phyloP scores from a whole-genome alignment of 2,329 filamentous ascomycete species.

The Fusarium dimerum region DNA sequence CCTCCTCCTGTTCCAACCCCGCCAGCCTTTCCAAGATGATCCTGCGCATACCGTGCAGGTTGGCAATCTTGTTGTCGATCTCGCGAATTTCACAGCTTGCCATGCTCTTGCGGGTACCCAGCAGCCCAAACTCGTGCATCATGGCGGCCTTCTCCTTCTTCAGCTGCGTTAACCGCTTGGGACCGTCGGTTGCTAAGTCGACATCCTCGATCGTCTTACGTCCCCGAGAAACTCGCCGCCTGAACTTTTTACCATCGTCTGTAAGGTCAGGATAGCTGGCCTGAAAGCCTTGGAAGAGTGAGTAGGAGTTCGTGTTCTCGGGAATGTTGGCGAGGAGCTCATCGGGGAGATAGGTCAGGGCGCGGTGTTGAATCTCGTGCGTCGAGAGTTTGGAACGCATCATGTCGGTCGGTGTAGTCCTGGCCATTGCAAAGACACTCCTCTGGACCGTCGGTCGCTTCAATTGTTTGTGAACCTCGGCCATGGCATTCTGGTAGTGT shows the following conservation, averaged over 20 bases:
- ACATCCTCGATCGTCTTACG: constrained; percentile 74
- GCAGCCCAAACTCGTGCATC: constrained; percentile 86
- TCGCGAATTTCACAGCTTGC: constrained; percentile 93
- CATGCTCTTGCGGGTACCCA: constrained; percentile 95
- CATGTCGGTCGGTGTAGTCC: constrained; percentile 89
- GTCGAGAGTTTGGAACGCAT: constrained; percentile 90
- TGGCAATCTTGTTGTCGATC: constrained; percentile 95
- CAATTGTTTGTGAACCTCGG: constrained; percentile 85
- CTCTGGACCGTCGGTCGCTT: constrained; percentile 81
- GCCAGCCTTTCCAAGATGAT: constrained; percentile 89
- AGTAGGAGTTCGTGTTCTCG: constrained; percentile 82
- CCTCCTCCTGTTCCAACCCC: constrained; percentile 85
- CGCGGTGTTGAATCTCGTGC: constrained; percentile 90
- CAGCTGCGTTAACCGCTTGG: constrained; percentile 70
- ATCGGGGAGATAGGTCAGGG: constrained; percentile 84
- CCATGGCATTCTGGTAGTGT: constrained; percentile 86
- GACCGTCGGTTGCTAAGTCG: constrained; percentile 54
- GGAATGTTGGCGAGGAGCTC: constrained; percentile 89
- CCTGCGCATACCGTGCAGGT: constrained; percentile 87
- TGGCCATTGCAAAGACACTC: constrained; percentile 87
- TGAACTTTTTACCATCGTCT: constrained; percentile 71
- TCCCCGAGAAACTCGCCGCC: constrained; percentile 70
- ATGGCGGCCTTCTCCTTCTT: constrained; percentile 79
- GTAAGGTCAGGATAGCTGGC: constrained; percentile 75
- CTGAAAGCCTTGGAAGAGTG: constrained; percentile 94